Conservation (phyloP, 2,329 filamentous ascomycete species). For the Annulohypoxylon truncatum region DNA sequence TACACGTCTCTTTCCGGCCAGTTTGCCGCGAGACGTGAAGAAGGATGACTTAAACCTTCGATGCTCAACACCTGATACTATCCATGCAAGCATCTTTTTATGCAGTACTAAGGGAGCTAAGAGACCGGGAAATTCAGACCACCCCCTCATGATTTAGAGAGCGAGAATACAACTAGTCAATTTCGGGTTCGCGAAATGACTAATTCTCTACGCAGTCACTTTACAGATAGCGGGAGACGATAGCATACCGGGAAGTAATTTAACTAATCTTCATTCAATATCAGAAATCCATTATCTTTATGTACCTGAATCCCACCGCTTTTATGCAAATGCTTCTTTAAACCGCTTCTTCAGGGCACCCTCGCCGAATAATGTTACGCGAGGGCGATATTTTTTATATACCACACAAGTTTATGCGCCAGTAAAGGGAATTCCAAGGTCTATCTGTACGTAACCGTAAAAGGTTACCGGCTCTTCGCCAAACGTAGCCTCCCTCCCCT, state of each 20-base stretch:
- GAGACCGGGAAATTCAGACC: background rate
- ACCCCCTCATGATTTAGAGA: background rate
- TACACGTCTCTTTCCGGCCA: too few species aligned
- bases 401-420: slow-evolving; percentile 15
- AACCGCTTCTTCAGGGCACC: background rate
- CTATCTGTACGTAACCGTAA: slow-evolving; percentile 11
- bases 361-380: background rate
- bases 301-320: slow-evolving; percentile 8
- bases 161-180: background rate
- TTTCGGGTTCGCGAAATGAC: too few species aligned
- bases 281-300: slow-evolving; percentile 25
- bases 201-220: background rate
- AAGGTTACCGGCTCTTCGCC: slow-evolving; percentile 12
- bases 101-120: too few species aligned
- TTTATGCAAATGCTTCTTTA: slow-evolving; percentile 20
- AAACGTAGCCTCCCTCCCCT: slow-evolving; percentile 16
- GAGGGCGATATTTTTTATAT: slow-evolving; percentile 16
- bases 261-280: slow-evolving; percentile 23
- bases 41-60: background rate
- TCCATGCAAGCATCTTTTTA: background rate
- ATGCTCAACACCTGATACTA: background rate
- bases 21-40: background rate
- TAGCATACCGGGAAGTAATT: background rate
- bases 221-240: background rate
- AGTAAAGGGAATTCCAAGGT: slow-evolving; percentile 10